Base-by-base conservation (phyloP, 1,284 basidiomycete genomes). In the Cryptococcus neoformans region DNA sequence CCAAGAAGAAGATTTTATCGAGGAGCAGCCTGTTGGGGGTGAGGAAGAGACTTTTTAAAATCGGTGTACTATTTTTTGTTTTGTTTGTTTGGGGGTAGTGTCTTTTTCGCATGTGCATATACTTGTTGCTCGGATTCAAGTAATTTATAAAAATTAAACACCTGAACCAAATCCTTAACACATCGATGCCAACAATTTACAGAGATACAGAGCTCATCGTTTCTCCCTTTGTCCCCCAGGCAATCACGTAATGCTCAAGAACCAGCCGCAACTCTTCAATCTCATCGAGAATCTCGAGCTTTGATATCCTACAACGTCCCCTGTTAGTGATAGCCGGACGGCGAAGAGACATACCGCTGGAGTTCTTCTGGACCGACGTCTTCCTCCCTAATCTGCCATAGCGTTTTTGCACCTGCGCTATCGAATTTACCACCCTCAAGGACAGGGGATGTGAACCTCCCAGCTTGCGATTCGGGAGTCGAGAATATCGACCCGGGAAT, bases 251-350 rank as follows among this genome's bases (percentile, higher is more conserved):
- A 72, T 96, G 92, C 4, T 81, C 81, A 38, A 95, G 79, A 1
- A 96, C 88, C 2, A 97, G 82, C 52, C 92, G 87, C 16, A 96
- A 82, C 74, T 97, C 92, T 73, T 97, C 93, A 11, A 92, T 81
- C 75, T 96, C 93, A 68, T 97, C 93, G 6, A 96, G 81, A 74
- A 89, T 83, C 72, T 95, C 92, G 7, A 94, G 79, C 55, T 79
- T 81, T 1, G 86, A 82, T 66, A 92, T 87, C 60, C 90, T 10
- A 21, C 21, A 21, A 10, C 14, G 44, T 46, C n/a, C 17, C 44
- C 17, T 28, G 17, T 12, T 14, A 17, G 12, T 17, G 46, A 12
- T 48, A 6, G n/a, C 40, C 40, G 10, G 40, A n/a, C 5, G 5
- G 6, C 37, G 16, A 35, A 28, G 48, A 37, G 12, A 57, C 80